Percentiles rank a stretch among this genome's conserved stretches.
Evolutionary conservation across 805 yeast species (phyloP).

Genomic region (Blastobotrys peoriensis): DNA sequence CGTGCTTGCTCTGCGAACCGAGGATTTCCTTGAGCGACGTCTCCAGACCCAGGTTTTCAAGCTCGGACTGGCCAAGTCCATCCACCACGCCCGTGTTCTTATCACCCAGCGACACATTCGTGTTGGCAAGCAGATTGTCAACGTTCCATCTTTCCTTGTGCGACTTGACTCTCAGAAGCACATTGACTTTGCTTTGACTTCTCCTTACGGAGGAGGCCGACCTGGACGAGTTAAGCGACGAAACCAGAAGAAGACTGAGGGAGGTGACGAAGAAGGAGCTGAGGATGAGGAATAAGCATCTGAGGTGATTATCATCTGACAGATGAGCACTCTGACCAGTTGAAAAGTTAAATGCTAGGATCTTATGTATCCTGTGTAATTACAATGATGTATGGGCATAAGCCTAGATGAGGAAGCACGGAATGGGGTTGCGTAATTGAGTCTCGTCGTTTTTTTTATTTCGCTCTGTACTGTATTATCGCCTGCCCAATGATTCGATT

Average conservation of each 20-base stretch:
- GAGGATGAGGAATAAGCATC: slow-evolving; percentile 44
- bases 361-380: slow-evolving; percentile 2
- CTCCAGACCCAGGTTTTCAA: slow-evolving; percentile 99
- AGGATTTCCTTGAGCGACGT: slow-evolving; percentile 99
- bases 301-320: too few relatives aligned
- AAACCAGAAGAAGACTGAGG: slow-evolving; percentile 60
- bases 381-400: not conserved
- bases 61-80: slow-evolving; percentile 98
- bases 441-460: too few relatives aligned
- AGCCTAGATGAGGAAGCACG: not conserved
- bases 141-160: slow-evolving; percentile 98
- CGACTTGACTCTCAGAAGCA: slow-evolving; percentile 99
- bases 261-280: slow-evolving; percentile 68
- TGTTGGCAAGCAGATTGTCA: slow-evolving; percentile 99
- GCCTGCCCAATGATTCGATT: too few relatives aligned
- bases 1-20: slow-evolving; percentile 95
- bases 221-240: slow-evolving; percentile 99
- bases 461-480: too few relatives aligned
- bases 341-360: too few relatives aligned
- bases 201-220: slow-evolving; percentile 99
- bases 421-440: too few relatives aligned
- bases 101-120: slow-evolving; percentile 99
- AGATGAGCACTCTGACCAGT: too few relatives aligned
- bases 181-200: slow-evolving; percentile 98
- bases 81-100: slow-evolving; percentile 99